Base-by-base conservation (phyloP, 2,329 filamentous ascomycete genomes). In the Onygenales sp. region DNA sequence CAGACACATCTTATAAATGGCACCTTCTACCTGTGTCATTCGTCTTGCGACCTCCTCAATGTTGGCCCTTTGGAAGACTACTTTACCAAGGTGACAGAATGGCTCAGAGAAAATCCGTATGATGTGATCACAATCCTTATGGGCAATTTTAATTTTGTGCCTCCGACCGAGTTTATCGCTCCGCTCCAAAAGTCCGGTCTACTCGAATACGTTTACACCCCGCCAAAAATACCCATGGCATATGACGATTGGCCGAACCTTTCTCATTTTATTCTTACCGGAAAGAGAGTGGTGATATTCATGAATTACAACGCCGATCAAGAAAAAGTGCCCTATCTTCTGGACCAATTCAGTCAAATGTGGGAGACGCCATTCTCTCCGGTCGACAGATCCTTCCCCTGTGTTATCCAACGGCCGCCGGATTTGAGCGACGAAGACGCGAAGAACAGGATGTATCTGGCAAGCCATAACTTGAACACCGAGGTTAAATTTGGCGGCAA, bases 351-450 rank as follows among this genome's bases (percentile, higher is more conserved):
- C 73, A 81, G 80, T 5, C 87, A 95, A 64, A 80, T 94, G 72
- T 95, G 88, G 87, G 89, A 96, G 72, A 92, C 90, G 0, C 87
- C 88, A 0, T 96, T 95, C 66, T 87, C 89, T 51, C 89, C 82
- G 0, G 81, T 77, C 0, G 70, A 84, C 61, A 72, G 82, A 2
- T 67, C 69, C 0, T 95, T 95, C 66, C 89, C 90, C 0, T 96
- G 91, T 72, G 83, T 75, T 0, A 77, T 84, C 39, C 82, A 95
- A 65, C 84, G 91, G 0, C 90, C 91, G 0, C 88, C 88, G 0
- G 73, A 80, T 43, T 72, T 94, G 54, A 63, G 72, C 2, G 63
- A 66, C 0, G 70, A 77, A 2, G 75, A 80, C 7, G 78, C 80
- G 0, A 73, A 75, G 54, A 75, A 84, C 33, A 78, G 84, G 43